Percentiles rank a stretch among this genome's conserved stretches.
phyloP scores from a whole-genome alignment of 176 grass and related monocot species.

The Dendrocalamus sinicus region DNA sequence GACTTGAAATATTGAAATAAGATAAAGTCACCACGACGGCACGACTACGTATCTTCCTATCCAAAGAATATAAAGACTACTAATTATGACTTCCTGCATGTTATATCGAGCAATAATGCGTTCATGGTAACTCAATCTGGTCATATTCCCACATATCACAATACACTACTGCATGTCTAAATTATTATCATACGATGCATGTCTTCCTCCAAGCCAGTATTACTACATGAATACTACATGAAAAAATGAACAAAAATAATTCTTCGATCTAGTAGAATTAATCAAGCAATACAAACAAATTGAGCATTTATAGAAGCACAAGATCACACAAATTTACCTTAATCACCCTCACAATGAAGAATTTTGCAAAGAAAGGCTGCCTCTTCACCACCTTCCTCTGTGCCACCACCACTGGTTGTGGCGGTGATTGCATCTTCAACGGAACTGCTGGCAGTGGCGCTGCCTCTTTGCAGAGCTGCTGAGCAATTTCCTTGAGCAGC shows the following conservation, averaged over 20 bases:
- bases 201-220: conserved; percentile 2
- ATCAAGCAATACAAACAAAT: conserved; percentile 23
- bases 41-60: neutral
- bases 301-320: conserved; percentile 25
- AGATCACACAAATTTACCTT: conserved; percentile 57
- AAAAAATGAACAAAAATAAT: neutral
- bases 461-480: conserved; percentile 65
- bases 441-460: neutral
- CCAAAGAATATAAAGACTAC: neutral
- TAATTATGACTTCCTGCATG: neutral
- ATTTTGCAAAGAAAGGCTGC: conserved; percentile 39
- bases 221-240: neutral
- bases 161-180: neutral
- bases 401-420: neutral
- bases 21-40: neutral
- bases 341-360: conserved; percentile 55
- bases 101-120: neutral
- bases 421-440: conserved; percentile 28
- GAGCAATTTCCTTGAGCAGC: conserved; percentile 73
- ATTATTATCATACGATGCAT: neutral
- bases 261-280: neutral
- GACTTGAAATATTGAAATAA: conserved; percentile 10
- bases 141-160: neutral
- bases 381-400: conserved; percentile 61
- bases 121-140: neutral